Conservation (phyloP, 352 stramenopile genomes). For the Pythium sukuiense region DNA sequence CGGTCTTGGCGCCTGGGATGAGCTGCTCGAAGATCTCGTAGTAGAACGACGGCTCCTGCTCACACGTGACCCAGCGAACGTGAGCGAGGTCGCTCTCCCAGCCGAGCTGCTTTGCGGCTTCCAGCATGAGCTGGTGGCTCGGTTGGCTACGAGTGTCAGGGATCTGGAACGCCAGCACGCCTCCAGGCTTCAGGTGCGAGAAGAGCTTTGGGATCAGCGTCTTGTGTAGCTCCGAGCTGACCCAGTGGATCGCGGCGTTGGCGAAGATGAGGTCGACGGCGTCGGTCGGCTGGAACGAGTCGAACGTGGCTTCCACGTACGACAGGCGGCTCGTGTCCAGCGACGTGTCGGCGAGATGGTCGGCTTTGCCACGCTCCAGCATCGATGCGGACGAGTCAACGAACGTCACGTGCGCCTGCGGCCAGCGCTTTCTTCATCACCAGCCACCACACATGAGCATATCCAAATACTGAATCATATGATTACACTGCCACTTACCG, state of each 20-base stretch:
- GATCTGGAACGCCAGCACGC: constrained; percentile 71
- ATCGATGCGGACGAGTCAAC: constrained; percentile 66
- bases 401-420: constrained; percentile 47
- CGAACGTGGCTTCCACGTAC: constrained; percentile 62
- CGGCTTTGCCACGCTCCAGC: constrained; percentile 41
- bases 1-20: constrained; percentile 1
- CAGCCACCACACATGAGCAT: not conserved
- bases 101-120: constrained; percentile 45
- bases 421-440: constrained; percentile 47
- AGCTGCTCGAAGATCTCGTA: constrained; percentile 58
- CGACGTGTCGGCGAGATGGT: constrained; percentile 38
- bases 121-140: constrained; percentile 61
- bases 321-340: constrained; percentile 30
- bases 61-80: constrained; percentile 72
- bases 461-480: not conserved
- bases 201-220: constrained; percentile 50
- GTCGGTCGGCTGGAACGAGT: constrained; percentile 38
- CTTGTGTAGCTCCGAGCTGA: constrained; percentile 47
- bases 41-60: constrained; percentile 63
- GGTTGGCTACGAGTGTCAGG: constrained; percentile 59
- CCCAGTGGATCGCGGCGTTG: constrained; percentile 74
- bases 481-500: constrained; percentile 49
- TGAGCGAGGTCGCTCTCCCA: constrained; percentile 35
- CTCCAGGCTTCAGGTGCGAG: constrained; percentile 64
- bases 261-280: constrained; percentile 72